Evolutionary conservation across 352 stramenopile genomes (phyloP), one percentile per base, ranked within the genome.

Genomic region (Phytophthora sp.): DNA sequence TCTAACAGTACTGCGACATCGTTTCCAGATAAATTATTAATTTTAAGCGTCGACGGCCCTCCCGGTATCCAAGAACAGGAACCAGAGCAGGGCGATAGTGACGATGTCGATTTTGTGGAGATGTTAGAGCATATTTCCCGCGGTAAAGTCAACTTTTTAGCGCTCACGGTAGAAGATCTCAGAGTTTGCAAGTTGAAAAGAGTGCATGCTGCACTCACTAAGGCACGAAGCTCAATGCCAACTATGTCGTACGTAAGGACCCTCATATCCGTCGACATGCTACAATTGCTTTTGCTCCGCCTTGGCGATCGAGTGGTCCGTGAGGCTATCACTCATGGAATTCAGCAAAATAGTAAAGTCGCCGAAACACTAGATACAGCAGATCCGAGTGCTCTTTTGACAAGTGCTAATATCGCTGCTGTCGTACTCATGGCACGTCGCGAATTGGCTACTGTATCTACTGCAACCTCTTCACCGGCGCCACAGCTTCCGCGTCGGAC

Each of bases 211-310:
- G 67, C 74, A 9, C 55, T 83, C 2, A 43, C 27, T 21, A 45
- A 23, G 26, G n/a, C 48, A 11, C 39, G 44, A 46, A 9, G 30
- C 6, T 31, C 49, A 7, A n/a, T 24, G 11, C n/a, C 31, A 4
- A 39, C 23, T 32, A 69, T 88, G 61, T 39, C 65, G 1, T 32
- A 58, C n/a, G 52, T 82, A 17, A 70, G 78, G 1, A 62, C 62
- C 9, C 53, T 84, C 42, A 45, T 88, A 15, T 69, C 73, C 5
- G 32, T 85, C 5, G 76, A 84, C 42, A 84, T 77, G 46, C 49
- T 88, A 8, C 62, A 64, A 4, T 39, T 85, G 9, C 39, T 85
- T 32, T 11, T 82, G 7, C 30, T 59, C 28, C 76, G 76, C 6
- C 65, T 72, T 27, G 64, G 70, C 7, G 37, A 38, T 18, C 55